Evolutionary conservation across 1,284 basidiomycete genomes (phyloP).

Genomic region (Ustilago curta): DNA sequence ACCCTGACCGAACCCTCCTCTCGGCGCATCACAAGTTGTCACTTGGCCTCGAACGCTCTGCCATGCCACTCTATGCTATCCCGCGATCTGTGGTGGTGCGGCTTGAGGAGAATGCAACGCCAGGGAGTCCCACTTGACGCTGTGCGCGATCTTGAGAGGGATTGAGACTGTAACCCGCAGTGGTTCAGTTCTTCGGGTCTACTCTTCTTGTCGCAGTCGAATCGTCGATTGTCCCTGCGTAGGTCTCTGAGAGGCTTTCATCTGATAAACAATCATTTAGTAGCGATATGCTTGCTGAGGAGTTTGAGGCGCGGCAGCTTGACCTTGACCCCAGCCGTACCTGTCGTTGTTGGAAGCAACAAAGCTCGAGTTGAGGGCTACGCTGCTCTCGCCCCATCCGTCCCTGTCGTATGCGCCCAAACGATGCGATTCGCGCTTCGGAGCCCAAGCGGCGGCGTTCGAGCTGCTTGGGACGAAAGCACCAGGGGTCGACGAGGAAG

Average conservation of each 20-base stretch:
- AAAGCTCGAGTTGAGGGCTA: conserved; percentile 44
- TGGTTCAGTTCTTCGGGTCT: too few species aligned
- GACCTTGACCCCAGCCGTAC: conserved; percentile 17
- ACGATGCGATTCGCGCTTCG: conserved; percentile 9
- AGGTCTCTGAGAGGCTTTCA: not conserved
- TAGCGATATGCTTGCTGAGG: conserved; percentile 26
- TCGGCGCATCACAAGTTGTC: too few species aligned
- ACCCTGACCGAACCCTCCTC: too few species aligned
- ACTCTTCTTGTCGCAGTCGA: too few species aligned
- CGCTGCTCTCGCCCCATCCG: conserved; percentile 37
- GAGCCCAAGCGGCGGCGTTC: not conserved
- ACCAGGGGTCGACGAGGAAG: conserved; percentile 7
- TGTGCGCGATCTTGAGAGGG: not conserved
- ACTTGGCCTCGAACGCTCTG: too few species aligned
- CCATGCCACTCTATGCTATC: too few species aligned
- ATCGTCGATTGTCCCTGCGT: not conserved
- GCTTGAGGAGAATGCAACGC: too few species aligned
- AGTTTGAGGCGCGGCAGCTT: conserved; percentile 5
- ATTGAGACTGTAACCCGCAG: not conserved
- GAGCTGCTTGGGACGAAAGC: not conserved
- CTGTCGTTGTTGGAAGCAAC: conserved; percentile 25
- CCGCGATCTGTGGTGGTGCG: too few species aligned
- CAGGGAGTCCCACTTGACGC: too few species aligned
- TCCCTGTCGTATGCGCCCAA: conserved; percentile 16
- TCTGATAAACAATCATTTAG: not conserved